These are phyloP conservation scores for Solanum peruvianum DNA, from an alignment of 257 asterid genomes.

Conservation along the genomic window DNA sequence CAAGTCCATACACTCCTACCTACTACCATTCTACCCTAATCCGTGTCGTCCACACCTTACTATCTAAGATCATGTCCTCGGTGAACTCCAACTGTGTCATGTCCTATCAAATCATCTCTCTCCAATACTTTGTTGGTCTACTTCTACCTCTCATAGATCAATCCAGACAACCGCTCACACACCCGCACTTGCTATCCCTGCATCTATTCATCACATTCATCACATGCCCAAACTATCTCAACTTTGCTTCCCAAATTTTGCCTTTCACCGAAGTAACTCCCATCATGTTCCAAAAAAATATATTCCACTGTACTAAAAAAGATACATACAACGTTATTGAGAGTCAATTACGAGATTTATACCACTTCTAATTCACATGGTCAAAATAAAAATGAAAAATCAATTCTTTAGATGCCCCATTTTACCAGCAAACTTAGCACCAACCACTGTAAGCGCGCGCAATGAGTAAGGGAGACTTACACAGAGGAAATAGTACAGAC, in stretches of 20 bases:
- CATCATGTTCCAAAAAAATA: not conserved
- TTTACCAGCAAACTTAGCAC: not conserved
- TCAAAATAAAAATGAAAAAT: not conserved
- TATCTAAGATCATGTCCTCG: not conserved
- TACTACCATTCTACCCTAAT: not conserved
- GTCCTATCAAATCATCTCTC: not conserved
- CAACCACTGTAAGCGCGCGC: not conserved
- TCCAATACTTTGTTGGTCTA: not conserved
- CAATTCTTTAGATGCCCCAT: not conserved
- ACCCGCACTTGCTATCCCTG: not conserved
- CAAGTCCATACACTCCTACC: not conserved
- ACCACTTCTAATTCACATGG: not conserved
- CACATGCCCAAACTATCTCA: not conserved
- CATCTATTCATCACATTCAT: not conserved
- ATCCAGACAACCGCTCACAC: not conserved
- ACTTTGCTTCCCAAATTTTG: not conserved
- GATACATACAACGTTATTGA: not conserved
- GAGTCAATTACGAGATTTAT: not conserved
- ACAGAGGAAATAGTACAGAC: conserved; percentile 46
- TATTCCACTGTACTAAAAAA: not conserved
- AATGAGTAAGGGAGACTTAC: conserved; percentile 24
- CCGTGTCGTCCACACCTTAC: not conserved
- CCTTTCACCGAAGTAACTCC: not conserved
- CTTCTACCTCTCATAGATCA: not conserved
- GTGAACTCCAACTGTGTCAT: not conserved